Evolutionary conservation across 371 early-diverging fungal genomes (phyloP).

Genomic region (Basidiobolus meristosporus): DNA sequence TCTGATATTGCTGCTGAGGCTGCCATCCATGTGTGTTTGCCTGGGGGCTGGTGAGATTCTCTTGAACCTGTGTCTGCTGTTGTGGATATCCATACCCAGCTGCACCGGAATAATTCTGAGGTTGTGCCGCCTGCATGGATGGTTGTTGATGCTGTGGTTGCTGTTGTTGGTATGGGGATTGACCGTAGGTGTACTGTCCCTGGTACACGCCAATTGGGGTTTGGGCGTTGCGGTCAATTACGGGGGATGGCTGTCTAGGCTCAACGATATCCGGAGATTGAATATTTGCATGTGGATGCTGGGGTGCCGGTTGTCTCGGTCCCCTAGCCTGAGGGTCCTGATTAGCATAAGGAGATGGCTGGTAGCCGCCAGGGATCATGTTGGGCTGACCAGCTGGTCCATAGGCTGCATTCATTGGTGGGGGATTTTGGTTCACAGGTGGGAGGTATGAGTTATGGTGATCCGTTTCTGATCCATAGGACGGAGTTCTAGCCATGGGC

Average conservation of each 20-base stretch:
- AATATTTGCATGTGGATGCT: conserved; percentile 6
- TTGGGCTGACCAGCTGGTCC: too few species aligned
- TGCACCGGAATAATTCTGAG: not conserved
- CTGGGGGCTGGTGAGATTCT: not conserved
- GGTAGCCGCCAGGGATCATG: too few species aligned
- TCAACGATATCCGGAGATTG: conserved; percentile 3
- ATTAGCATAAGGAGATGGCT: not conserved
- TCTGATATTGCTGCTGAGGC: not conserved
- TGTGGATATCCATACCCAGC: not conserved
- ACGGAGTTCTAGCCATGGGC: conserved; percentile 8
- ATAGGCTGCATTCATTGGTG: too few species aligned
- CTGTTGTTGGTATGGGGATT: conserved; percentile 7
- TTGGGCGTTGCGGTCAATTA: conserved; percentile 1
- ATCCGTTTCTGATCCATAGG: not conserved
- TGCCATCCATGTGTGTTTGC: not conserved
- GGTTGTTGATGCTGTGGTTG: conserved; percentile 11
- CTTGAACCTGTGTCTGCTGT: not conserved
- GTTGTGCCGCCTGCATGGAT: conserved; percentile 1
- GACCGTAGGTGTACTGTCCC: conserved; percentile 4
- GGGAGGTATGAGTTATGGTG: too few species aligned
- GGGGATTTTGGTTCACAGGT: too few species aligned
- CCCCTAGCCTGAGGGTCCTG: conserved; percentile 7
- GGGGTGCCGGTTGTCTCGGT: conserved; percentile 7
- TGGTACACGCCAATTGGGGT: conserved; percentile 5
- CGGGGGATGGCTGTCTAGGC: conserved; percentile 8